Base-by-base conservation (phyloP, 768 basidiomycete species). In the Pleurotus giganteus region DNA sequence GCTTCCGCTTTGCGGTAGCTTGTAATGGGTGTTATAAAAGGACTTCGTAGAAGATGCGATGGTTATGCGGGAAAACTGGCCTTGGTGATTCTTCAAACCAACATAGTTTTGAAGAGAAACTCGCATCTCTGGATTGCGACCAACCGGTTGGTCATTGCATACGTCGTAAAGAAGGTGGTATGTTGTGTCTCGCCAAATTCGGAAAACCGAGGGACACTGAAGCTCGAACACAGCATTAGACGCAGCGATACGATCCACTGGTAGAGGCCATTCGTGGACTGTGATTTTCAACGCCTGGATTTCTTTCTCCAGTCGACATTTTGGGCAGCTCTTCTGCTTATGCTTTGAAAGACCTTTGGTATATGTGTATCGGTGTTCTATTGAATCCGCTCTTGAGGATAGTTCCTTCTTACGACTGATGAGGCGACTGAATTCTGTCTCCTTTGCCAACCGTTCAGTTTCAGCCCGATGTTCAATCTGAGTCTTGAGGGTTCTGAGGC, bases 221-320 rank as follows among this genome's bases (percentile, higher is more conserved):
- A 79, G 56, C 55, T 81, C 78, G 47, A 81, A 82, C 1, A 80
- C 61, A 13, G 71, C 66, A 0, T 60, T 60, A 47, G 71, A 62
- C 0, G 68, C 67, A 5, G 53, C 26, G 3, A 61, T 11, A 4
- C 15, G 19, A 9, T 58, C 41, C 1, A 47, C 27, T 0, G 80
- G 77, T 34, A 82, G 58, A 0, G 80, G 81, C 78, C 77, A 78
- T 50, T 82, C 81, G 32, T 76, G 66, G 4, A 75, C 58, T 0
- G 23, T 0, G 21, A 81, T 79, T 0, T 3, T 2, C 61, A 77
- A 58, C 0, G 0, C 3, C 0, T 29, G 4, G 0, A 68, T 65
- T 43, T 60, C 4, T 1, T 11, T 19, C 17, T 60, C 23, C 15
- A 67, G 56, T 0, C 7, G 4, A 42, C 76, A 77, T 51, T 64